These are phyloP conservation scores for Zea luxurians DNA, from an alignment of 176 grass and related monocot genomes.

Conservation along the genomic window DNA sequence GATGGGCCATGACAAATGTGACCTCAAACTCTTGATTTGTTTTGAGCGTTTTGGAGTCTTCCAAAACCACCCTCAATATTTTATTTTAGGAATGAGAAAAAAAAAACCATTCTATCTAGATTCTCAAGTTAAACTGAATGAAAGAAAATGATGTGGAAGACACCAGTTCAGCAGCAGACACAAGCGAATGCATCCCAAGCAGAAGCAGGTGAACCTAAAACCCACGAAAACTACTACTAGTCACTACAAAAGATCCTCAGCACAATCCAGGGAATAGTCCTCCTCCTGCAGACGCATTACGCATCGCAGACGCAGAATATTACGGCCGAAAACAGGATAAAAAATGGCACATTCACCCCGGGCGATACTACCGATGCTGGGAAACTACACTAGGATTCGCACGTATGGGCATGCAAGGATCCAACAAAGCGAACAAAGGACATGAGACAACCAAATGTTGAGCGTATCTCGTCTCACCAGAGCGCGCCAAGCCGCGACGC, in stretches of 20 bases:
- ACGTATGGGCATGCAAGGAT: conserved; percentile 43
- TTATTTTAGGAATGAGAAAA: neutral
- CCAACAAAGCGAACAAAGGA: conserved; percentile 32
- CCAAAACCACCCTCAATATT: neutral
- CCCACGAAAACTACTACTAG: neutral
- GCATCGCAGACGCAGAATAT: conserved; percentile 10
- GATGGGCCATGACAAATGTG: neutral
- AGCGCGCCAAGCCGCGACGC: conserved; percentile 42
- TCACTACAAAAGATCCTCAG: conserved; percentile 31
- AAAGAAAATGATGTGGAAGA: conserved; percentile 36
- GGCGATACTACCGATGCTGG: conserved; percentile 68
- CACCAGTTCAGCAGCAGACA: conserved; percentile 11
- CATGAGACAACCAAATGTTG: conserved; percentile 25
- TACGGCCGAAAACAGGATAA: conserved; percentile 37
- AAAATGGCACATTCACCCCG: conserved; percentile 38
- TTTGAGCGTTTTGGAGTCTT: conserved; percentile 11
- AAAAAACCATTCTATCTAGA: conserved; percentile 12
- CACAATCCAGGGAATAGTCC: conserved; percentile 40
- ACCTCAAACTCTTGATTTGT: conserved; percentile 1
- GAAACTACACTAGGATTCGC: conserved; percentile 40
- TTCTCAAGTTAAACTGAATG: conserved; percentile 33
- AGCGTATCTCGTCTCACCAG: conserved; percentile 39
- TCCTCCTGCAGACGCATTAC: conserved; percentile 29
- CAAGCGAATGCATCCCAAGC: neutral
- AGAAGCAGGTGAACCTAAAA: conserved; percentile 19